Evolutionary conservation across 441 rosid species (phyloP).

Genomic region (Euphorbia schlechtendalii): DNA sequence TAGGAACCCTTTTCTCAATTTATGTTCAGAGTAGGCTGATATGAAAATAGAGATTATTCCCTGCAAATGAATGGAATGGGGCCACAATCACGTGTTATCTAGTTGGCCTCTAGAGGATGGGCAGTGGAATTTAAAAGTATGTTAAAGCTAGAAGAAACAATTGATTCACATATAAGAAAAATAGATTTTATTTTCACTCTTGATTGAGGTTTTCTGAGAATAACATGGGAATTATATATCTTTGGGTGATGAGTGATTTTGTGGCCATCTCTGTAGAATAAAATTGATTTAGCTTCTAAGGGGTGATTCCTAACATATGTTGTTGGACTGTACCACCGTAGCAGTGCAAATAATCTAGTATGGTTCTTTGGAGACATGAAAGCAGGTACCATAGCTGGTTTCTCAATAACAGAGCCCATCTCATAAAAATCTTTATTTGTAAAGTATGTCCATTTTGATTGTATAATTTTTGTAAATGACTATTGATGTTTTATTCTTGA

Average conservation of each 20-base stretch:
- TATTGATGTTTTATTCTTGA: background rate
- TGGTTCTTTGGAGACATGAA: no score
- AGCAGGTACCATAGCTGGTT: no score
- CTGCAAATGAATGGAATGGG: background rate
- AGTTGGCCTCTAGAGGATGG: background rate
- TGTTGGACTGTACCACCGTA: no score
- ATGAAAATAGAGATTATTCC: background rate
- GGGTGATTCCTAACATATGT: no score
- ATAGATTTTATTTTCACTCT: background rate
- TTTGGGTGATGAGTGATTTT: background rate
- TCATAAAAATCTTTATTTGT: background rate
- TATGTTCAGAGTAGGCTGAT: background rate
- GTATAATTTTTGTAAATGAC: background rate
- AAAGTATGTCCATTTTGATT: background rate
- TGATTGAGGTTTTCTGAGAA: conserved; percentile 1
- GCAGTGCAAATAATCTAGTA: no score
- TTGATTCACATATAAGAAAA: background rate
- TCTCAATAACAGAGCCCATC: no score
- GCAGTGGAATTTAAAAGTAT: background rate
- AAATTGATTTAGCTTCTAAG: no score
- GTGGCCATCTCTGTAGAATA: background rate
- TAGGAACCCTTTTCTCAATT: background rate
- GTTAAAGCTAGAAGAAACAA: background rate
- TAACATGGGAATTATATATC: conserved; percentile 3
- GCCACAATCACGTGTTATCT: background rate